Base-by-base conservation (phyloP, 2,329 filamentous ascomycete species). In the Aspergillus spinulosporus region DNA sequence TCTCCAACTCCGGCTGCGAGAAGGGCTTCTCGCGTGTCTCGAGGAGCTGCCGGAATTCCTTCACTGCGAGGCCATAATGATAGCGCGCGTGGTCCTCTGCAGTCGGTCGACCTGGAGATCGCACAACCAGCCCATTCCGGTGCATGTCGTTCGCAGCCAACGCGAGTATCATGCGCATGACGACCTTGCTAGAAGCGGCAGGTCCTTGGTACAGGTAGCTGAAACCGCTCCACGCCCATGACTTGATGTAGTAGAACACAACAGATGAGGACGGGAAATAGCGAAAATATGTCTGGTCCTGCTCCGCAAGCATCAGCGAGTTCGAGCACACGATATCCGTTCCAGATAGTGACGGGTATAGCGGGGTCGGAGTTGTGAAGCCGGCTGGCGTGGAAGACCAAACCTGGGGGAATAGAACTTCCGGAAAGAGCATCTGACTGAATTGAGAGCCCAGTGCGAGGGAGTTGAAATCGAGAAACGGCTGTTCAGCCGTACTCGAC, bases 141-240 rank as follows among this genome's bases (percentile, higher is more conserved):
- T 74, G 62, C 68, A 74, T 72, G 34, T 74, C 72, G 48, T 64
- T 73, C 3, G 71, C 70, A 1, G 72, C 68, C 8, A 72, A 52
- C 1, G 72, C 72, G 26, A 74, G 56, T n/a, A 74, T 71, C 70
- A 74, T 73, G 12, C 72, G 68, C 72, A 74, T 74, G 15, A 74
- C 72, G 9, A 73, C 66, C 37, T 68, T 71, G 59, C 68, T 72
- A 2, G 64, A 65, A 5, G 65, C 57, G 3, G 72, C 72, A 2
- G 71, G 71, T 2, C 69, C 67, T 50, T 70, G 65, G 47, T 74
- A 74, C 2, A 74, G 63, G 49, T 73, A 74, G 15, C 65, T 67
- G 49, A 74, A 65, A 51, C 66, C 69, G 57, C 71, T 74, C 72
- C 72, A 74, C 32, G 66, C 58, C 68, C 70, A 74, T 26, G 66